Percentiles rank a stretch among this genome's conserved stretches.
Evolutionary conservation across 345 rosid genomes (phyloP).

Genomic region (Euphorbia peplus): DNA sequence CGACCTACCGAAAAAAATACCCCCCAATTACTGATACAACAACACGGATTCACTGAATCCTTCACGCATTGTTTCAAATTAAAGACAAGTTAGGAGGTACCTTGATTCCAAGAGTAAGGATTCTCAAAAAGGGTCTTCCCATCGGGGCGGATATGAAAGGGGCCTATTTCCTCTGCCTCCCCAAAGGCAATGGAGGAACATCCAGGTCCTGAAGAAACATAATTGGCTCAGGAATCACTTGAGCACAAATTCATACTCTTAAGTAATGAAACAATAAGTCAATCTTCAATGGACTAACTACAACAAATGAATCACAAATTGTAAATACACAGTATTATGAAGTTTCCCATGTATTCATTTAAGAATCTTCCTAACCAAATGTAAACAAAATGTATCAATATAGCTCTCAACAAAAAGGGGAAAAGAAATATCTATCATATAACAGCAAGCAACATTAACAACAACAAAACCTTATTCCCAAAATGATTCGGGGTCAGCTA

Average conservation of each 20-base stretch:
- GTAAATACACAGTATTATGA: no score
- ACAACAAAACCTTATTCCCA: no score
- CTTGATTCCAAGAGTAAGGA: conserved; percentile 91
- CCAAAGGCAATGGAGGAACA: conserved; percentile 91
- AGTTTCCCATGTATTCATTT: no score
- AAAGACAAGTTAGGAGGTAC: conserved; percentile 24
- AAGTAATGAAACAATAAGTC: conserved; percentile 9
- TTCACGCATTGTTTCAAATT: neutral
- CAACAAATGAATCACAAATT: conserved; percentile 7
- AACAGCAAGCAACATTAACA: no score
- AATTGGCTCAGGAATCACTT: conserved; percentile 9
- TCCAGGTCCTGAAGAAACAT: conserved; percentile 68
- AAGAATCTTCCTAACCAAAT: no score
- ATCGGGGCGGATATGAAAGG: conserved; percentile 76
- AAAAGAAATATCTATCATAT: neutral
- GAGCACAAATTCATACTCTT: conserved; percentile 4
- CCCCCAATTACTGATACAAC: neutral
- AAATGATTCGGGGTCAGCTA: no score
- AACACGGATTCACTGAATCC: neutral
- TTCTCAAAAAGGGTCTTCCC: conserved; percentile 77
- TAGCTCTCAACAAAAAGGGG: neutral
- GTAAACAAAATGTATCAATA: no score
- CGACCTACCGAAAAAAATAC: neutral
- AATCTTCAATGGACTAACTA: neutral
- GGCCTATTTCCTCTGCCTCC: conserved; percentile 90